Conservation (phyloP, 768 basidiomycete genomes). For the Boletus pseudo-olivaceus region DNA sequence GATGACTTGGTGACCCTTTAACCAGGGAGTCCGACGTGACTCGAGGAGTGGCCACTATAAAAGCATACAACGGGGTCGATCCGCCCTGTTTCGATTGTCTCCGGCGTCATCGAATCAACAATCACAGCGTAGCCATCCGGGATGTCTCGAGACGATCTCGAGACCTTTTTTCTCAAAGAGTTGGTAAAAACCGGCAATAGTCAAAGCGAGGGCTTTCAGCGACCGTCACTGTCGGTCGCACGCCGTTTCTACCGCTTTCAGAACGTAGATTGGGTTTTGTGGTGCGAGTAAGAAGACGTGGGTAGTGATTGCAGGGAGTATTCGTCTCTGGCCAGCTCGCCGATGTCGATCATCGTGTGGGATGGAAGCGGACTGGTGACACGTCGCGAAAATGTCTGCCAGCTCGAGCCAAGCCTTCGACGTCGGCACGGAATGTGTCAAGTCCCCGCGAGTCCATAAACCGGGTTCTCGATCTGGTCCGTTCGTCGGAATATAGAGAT, state of each 20-base stretch:
- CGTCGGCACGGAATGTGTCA: background rate
- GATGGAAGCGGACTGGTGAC: background rate
- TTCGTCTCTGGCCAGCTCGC: background rate
- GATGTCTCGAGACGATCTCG: no score
- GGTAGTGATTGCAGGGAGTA: background rate
- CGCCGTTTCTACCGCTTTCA: no score
- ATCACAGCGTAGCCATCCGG: no score
- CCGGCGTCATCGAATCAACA: background rate
- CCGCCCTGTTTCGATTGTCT: background rate
- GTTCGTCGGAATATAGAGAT: background rate
- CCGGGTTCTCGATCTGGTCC: background rate
- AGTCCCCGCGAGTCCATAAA: background rate
- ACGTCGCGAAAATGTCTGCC: no score
- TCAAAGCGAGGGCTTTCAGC: no score
- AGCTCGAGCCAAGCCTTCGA: no score
- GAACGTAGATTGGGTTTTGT: background rate
- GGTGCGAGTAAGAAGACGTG: background rate
- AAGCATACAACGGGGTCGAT: background rate
- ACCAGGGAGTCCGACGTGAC: no score
- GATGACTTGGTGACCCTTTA: no score
- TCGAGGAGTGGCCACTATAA: background rate
- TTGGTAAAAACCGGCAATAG: no score
- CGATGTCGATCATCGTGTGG: background rate
- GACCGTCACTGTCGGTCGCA: no score
- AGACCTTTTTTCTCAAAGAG: no score